A percentile compares a stretch with the other conserved stretches of the same genome.
Evolutionary conservation across 192 early-diverging fungal species (phyloP).

Genomic region (Oehlia diaphana): DNA sequence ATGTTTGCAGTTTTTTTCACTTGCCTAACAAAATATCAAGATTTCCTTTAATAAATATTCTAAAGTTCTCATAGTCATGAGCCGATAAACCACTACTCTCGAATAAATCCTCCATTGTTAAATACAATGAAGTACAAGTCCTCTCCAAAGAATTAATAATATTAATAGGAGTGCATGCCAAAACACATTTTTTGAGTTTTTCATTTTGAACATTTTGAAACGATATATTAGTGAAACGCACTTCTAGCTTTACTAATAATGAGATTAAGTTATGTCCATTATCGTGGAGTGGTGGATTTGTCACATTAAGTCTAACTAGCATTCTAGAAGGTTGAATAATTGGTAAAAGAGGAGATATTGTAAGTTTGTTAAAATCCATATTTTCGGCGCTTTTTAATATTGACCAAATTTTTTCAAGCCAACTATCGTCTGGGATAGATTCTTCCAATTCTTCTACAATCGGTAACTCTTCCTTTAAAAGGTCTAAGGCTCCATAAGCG

Average conservation of each 20-base stretch:
- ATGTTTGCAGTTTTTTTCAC: too few relatives aligned
- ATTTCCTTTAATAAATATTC: not conserved
- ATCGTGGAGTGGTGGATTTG: not conserved
- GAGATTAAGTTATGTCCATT: not conserved
- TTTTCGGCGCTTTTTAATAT: not conserved
- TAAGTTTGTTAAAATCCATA: not conserved
- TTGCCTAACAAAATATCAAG: not conserved
- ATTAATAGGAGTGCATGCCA: not conserved
- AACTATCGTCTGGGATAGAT: not conserved
- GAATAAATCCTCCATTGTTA: not conserved
- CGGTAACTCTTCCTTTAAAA: not conserved
- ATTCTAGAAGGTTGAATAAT: not conserved
- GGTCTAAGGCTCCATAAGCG: not conserved
- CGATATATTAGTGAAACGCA: not conserved
- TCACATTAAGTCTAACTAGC: not conserved
- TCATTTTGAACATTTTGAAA: not conserved
- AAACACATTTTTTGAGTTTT: not conserved
- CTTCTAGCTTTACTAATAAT: not conserved
- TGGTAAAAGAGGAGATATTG: not conserved
- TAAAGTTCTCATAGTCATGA: not conserved
- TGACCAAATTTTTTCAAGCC: not conserved
- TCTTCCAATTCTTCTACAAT: not conserved
- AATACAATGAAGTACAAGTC: not conserved
- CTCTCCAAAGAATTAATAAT: not conserved
- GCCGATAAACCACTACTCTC: not conserved